Conservation (phyloP, 768 basidiomycete genomes). For the Fistulinella prunicolor region DNA sequence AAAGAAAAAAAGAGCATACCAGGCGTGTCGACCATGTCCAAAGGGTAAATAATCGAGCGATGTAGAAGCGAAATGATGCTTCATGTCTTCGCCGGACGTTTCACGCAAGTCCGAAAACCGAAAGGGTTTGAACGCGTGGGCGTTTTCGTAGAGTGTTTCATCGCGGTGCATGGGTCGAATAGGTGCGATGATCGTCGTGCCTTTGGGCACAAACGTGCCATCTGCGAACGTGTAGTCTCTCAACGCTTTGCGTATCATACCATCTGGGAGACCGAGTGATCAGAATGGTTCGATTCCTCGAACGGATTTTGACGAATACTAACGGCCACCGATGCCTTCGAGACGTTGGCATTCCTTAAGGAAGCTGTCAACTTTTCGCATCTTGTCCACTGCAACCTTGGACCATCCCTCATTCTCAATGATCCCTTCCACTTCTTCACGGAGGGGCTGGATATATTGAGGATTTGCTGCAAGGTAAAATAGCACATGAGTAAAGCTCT, state of each 20-base stretch:
- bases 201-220: slow-evolving; percentile 36
- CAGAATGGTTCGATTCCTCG: no score
- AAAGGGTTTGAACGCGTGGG: slow-evolving; percentile 43
- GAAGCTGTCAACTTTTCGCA: no score
- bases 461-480: no score
- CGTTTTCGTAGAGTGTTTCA: slow-evolving; percentile 27
- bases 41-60: slow-evolving; percentile 35
- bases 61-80: slow-evolving; percentile 36
- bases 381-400: no score
- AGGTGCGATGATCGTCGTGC: slow-evolving; percentile 24
- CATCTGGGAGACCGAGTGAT: slow-evolving; percentile 15
- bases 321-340: no score
- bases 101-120: slow-evolving; percentile 40
- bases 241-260: slow-evolving; percentile 32
- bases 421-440: no score
- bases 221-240: slow-evolving; percentile 37
- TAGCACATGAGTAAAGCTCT: no score
- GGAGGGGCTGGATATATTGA: no score
- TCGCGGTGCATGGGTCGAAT: slow-evolving; percentile 20
- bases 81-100: slow-evolving; percentile 23
- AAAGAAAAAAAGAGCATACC: slow-evolving; percentile 15
- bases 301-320: no score
- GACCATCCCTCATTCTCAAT: no score
- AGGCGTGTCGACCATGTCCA: slow-evolving; percentile 28
- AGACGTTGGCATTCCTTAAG: no score